Conservation (phyloP, 306 rosid species). For the Trifolium fragiferum region DNA sequence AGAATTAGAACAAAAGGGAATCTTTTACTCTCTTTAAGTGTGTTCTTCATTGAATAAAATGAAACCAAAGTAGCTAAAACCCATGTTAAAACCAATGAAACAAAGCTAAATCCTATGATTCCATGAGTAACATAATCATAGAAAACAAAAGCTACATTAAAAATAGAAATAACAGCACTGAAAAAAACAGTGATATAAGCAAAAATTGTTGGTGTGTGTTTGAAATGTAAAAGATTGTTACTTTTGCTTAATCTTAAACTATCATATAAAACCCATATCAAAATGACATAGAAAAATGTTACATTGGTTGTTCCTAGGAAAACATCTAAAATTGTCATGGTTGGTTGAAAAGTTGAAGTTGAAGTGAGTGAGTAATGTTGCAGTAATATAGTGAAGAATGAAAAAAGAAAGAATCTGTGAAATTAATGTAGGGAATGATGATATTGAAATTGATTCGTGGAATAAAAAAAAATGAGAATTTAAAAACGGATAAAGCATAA, state of each 20-base stretch:
- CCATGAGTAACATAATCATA: constrained; percentile 43
- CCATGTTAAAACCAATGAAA: constrained; percentile 64
- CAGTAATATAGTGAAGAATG: not conserved
- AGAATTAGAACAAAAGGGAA: constrained; percentile 65
- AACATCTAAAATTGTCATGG: constrained; percentile 44
- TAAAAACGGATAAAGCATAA: not conserved
- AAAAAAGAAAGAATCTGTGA: not conserved
- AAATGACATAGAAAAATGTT: constrained; percentile 53
- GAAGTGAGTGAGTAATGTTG: not conserved
- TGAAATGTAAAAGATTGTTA: not conserved
- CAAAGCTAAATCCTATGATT: constrained; percentile 36
- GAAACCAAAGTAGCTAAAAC: constrained; percentile 58
- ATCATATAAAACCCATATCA: constrained; percentile 63
- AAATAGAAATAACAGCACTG: constrained; percentile 48
- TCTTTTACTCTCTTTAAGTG: constrained; percentile 31
- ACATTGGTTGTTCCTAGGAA: constrained; percentile 50
- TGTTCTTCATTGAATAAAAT: constrained; percentile 46
- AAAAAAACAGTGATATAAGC: constrained; percentile 39
- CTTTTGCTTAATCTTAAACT: constrained; percentile 46
- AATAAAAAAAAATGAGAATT: not conserved
- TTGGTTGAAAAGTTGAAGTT: not conserved
- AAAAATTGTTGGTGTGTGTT: constrained; percentile 33
- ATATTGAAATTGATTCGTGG: not conserved
- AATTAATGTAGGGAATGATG: not conserved
- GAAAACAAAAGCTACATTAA: constrained; percentile 53